Percentiles rank a stretch among this genome's conserved stretches.
Evolutionary conservation across 352 stramenopile species (phyloP).

Genomic region (Phytophthora tubulina): DNA sequence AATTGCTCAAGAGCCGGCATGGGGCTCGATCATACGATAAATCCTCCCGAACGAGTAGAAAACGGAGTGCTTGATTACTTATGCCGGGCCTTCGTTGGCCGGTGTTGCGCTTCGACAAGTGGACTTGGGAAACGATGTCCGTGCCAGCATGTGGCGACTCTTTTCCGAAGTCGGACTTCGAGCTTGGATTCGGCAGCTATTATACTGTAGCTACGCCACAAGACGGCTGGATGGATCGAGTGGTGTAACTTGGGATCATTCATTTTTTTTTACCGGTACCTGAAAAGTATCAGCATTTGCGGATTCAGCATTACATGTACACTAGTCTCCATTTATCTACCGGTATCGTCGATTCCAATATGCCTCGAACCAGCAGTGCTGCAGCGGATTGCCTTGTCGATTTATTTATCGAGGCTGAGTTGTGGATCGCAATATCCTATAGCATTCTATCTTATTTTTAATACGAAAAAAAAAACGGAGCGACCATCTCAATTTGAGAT

Average conservation of each 20-base stretch:
- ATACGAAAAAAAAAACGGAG: not conserved
- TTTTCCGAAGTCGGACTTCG: not conserved
- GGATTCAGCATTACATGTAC: too few species aligned
- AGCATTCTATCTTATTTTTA: too few species aligned
- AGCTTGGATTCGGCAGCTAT: not conserved
- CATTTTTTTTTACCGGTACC: too few species aligned
- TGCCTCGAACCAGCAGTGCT: too few species aligned
- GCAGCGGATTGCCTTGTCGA: not conserved
- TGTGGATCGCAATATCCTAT: not conserved
- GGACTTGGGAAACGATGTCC: not conserved
- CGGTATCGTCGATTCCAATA: too few species aligned
- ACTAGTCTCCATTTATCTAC: too few species aligned
- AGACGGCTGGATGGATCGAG: too few species aligned
- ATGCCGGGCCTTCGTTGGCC: not conserved
- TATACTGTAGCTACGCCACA: not conserved
- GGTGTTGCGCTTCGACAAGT: not conserved
- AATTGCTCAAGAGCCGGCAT: constrained; percentile 17
- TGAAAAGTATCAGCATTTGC: too few species aligned
- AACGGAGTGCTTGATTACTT: constrained; percentile 10
- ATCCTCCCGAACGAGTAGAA: constrained; percentile 8
- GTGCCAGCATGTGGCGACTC: not conserved
- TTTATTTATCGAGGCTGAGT: not conserved
- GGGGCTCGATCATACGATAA: constrained; percentile 11
- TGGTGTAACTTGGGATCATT: too few species aligned
- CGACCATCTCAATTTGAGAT: not conserved